Percentiles rank a stretch among this genome's conserved stretches.
phyloP scores from a whole-genome alignment of 345 rosid species.

The Moringa oleifera region DNA sequence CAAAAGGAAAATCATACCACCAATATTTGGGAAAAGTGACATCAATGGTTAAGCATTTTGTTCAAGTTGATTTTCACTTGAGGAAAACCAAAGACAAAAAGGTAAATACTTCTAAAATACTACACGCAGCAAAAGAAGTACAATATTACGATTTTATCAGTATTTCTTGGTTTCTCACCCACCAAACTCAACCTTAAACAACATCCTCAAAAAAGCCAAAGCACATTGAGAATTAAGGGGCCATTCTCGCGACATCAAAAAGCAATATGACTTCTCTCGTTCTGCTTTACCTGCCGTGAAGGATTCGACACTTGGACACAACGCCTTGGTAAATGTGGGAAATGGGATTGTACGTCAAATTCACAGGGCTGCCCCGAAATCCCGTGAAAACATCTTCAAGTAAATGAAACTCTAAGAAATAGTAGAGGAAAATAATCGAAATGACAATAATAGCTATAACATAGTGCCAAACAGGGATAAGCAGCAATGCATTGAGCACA shows the following conservation, averaged over 20 bases:
- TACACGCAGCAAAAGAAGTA: background rate
- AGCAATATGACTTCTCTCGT: background rate
- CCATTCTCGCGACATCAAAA: too few relatives aligned
- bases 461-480: slow-evolving; percentile 54
- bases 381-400: slow-evolving; percentile 43
- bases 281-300: slow-evolving; percentile 54
- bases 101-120: background rate
- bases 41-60: too few relatives aligned
- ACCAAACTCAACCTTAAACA: too few relatives aligned
- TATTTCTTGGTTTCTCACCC: background rate
- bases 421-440: slow-evolving; percentile 41
- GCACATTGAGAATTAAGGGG: background rate
- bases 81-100: too few relatives aligned
- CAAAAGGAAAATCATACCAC: background rate
- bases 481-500: slow-evolving; percentile 35
- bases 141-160: background rate
- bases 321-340: slow-evolving; percentile 50
- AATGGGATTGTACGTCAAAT: slow-evolving; percentile 36
- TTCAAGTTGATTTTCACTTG: too few relatives aligned
- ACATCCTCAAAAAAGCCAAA: background rate
- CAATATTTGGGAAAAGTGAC: too few relatives aligned
- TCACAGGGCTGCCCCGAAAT: slow-evolving; percentile 37
- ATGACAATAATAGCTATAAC: slow-evolving; percentile 22
- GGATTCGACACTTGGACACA: slow-evolving; percentile 58
- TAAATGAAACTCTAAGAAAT: slow-evolving; percentile 67